Conservation (phyloP, 805 yeast species). For the Metschnikowia drakensbergensis region DNA sequence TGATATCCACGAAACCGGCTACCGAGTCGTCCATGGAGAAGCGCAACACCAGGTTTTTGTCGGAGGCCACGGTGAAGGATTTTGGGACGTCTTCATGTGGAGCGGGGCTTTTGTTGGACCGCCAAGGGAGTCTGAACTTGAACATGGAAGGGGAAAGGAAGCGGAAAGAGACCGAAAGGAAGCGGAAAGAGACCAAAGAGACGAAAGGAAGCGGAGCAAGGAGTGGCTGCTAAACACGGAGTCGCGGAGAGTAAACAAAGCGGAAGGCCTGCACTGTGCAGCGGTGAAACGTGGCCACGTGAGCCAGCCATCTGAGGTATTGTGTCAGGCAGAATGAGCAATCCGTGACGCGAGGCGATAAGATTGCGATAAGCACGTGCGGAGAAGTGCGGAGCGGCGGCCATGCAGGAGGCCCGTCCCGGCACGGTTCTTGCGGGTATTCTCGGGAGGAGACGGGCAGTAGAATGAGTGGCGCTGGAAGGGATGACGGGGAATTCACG, state of each 20-base stretch:
- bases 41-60: constrained; percentile 24
- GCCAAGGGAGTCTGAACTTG: constrained; percentile 14
- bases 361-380: no score
- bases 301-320: no score
- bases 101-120: constrained; percentile 7
- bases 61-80: constrained; percentile 29
- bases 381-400: no score
- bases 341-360: no score
- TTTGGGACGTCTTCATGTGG: constrained; percentile 21
- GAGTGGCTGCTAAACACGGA: constrained; percentile 4
- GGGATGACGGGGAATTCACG: no score
- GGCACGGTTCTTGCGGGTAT: no score
- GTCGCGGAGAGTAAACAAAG: constrained; percentile 1
- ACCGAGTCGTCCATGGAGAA: constrained; percentile 34
- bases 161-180: background rate
- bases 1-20: constrained; percentile 36
- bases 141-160: constrained; percentile 8
- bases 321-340: no score
- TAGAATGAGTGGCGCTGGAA: no score
- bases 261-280: background rate
- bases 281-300: background rate
- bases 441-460: no score
- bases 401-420: no score
- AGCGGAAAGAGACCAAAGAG: no score
- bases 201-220: background rate